These are phyloP conservation scores for Nicotiana benthamiana DNA, from an alignment of 257 asterid genomes.

Conservation along the genomic window DNA sequence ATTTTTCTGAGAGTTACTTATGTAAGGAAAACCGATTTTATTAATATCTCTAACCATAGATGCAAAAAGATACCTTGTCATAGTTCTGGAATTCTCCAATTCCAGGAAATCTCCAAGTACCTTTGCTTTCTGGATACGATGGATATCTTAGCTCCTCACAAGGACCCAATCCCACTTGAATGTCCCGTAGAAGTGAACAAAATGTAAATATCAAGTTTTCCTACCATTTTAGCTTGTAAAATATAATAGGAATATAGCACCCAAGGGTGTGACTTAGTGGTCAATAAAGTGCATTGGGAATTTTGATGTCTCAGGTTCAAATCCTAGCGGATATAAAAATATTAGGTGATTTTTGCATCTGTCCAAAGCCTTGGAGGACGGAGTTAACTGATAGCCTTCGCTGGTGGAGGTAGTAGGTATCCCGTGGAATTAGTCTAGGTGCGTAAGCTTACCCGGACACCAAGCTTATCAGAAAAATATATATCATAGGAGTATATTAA, in stretches of 20 bases:
- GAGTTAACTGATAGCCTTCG: too few species aligned
- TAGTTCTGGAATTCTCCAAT: conserved; percentile 90
- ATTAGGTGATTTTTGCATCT: too few species aligned
- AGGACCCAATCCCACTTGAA: conserved; percentile 98
- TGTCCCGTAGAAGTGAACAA: conserved; percentile 43
- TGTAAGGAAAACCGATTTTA: background rate
- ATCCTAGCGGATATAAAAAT: too few species aligned
- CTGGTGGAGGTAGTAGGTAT: too few species aligned
- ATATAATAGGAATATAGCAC: background rate
- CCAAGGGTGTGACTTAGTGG: too few species aligned
- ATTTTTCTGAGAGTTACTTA: background rate
- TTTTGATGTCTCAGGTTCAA: too few species aligned
- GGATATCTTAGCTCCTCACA: conserved; percentile 97
- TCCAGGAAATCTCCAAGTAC: conserved; percentile 88
- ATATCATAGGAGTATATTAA: conserved; percentile 1
- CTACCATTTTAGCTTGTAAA: background rate
- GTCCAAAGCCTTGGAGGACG: too few species aligned
- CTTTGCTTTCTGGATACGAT: conserved; percentile 86
- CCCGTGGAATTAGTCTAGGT: too few species aligned
- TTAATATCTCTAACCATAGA: background rate
- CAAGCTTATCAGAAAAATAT: too few species aligned
- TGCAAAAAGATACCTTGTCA: conserved; percentile 52
- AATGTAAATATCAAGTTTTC: conserved; percentile 7
- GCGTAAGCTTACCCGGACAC: too few species aligned
- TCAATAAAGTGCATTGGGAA: too few species aligned